phyloP scores from a whole-genome alignment of 345 rosid genomes.

The Pistacia vera region DNA sequence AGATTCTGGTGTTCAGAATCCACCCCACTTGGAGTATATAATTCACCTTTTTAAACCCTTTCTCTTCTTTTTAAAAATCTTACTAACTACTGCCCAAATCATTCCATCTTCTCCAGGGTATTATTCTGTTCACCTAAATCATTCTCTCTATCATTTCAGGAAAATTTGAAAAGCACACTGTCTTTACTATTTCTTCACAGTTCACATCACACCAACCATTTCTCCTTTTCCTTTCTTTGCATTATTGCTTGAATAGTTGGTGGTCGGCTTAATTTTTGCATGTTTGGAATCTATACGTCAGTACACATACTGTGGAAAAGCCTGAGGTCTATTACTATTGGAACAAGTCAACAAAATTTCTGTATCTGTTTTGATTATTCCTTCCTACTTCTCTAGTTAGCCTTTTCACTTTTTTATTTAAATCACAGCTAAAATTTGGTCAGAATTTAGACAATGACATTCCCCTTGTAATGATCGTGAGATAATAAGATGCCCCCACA shows the following conservation, averaged over 20 bases:
- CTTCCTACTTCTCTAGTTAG: background rate
- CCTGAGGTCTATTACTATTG: slow-evolving; percentile 1
- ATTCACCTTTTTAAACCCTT: background rate
- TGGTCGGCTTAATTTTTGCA: background rate
- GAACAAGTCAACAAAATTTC: background rate
- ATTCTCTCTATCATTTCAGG: no score
- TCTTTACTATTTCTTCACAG: no score
- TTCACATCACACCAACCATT: background rate
- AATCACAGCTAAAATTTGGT: background rate
- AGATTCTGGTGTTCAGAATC: no score
- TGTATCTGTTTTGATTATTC: background rate
- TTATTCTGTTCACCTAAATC: no score
- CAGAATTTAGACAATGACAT: no score
- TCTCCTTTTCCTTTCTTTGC: no score
- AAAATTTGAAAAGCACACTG: no score
- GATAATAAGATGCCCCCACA: background rate
- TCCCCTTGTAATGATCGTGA: background rate
- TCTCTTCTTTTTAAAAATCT: slow-evolving; percentile 15
- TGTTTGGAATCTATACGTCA: background rate
- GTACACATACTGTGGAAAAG: background rate
- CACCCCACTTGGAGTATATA: slow-evolving; percentile 23
- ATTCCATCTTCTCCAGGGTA: slow-evolving; percentile 10
- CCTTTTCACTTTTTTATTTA: no score
- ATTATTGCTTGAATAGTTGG: no score
- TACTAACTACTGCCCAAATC: background rate